These are phyloP conservation scores for Crataegus laevigata DNA, from an alignment of 306 rosid genomes.

Conservation along the genomic window DNA sequence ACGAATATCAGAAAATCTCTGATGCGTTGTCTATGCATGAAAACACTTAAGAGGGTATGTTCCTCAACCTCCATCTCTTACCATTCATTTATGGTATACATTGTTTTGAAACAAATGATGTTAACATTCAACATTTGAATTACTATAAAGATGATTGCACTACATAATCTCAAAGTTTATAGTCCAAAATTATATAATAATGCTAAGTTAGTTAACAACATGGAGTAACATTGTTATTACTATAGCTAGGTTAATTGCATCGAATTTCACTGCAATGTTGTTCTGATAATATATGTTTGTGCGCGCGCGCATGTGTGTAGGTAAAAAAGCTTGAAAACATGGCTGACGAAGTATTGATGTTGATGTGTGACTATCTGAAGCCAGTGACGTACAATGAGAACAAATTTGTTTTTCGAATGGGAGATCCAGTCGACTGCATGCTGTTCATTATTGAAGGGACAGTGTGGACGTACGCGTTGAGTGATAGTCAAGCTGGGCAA, in stretches of 20 bases:
- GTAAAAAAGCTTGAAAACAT: not conserved
- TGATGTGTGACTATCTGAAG: not conserved
- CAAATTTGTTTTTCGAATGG: not conserved
- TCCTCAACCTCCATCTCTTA: not conserved
- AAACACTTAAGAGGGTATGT: slow-evolving; percentile 47
- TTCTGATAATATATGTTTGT: no score
- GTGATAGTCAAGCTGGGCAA: not conserved
- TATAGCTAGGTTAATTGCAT: no score
- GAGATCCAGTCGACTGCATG: slow-evolving; percentile 5
- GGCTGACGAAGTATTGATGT: not conserved
- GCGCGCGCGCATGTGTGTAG: not conserved
- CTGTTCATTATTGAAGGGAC: slow-evolving; percentile 1
- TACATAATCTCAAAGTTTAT: no score
- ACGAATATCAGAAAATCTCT: slow-evolving; percentile 43
- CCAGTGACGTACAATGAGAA: not conserved
- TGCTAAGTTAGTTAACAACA: no score
- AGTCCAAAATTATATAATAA: no score
- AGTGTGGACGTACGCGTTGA: not conserved
- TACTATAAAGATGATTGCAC: no score
- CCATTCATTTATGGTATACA: no score
- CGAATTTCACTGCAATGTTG: no score
- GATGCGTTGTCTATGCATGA: slow-evolving; percentile 49
- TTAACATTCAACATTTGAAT: no score
- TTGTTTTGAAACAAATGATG: no score
- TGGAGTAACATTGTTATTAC: no score